Evolutionary conservation across 2,329 filamentous ascomycete species (phyloP), one percentile per base, ranked within the genome.

Genomic region (Aspergillus thermomutatus): DNA sequence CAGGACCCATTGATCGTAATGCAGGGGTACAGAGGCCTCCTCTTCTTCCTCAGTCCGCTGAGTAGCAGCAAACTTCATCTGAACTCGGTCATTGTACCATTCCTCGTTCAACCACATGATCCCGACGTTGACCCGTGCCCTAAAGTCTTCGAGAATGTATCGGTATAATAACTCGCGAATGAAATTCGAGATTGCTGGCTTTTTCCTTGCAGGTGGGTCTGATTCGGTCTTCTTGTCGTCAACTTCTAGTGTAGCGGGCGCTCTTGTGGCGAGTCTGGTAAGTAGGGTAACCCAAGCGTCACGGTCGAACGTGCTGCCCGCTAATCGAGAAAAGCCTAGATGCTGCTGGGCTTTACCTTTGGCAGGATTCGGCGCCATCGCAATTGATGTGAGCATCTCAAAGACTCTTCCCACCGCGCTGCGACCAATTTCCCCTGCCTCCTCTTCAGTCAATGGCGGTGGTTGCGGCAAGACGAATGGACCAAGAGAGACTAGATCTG

Each of bases 61-160:
- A 56, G 61, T 71, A 49, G 77, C 61, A 78, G 75, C 72, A 51
- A 70, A 64, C 57, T 75, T 77, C 47, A 77, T 70, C 53, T 82
- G 78, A 31, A 91, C 74, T 46, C 81, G 86, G 72, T 97, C 93
- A 66, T 92, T 95, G 74, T 96, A 97, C 93, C 94, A 99, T 75
- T 99, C 94, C 73, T 99, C 94, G 66, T 89, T 96, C 17, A 99
- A 82, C 94, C 94, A 99, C 7, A 88, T 87, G 52, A 97, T 91
- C 1, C 92, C 93, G 23, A 94, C 84, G 64, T 95, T 92, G 60
- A 97, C 92, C 46, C 94, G 87, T 60, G 84, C 87, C 54, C 93
- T 87, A 76, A 96, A 99, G 70, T 97, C 93, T 61, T 95, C 91
- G 60, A 97, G 84, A 49, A 97, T 84, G 71, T 96, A 97, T 53